phyloP scores from a whole-genome alignment of 139 green algal genomes.

The Micromonas commoda region DNA sequence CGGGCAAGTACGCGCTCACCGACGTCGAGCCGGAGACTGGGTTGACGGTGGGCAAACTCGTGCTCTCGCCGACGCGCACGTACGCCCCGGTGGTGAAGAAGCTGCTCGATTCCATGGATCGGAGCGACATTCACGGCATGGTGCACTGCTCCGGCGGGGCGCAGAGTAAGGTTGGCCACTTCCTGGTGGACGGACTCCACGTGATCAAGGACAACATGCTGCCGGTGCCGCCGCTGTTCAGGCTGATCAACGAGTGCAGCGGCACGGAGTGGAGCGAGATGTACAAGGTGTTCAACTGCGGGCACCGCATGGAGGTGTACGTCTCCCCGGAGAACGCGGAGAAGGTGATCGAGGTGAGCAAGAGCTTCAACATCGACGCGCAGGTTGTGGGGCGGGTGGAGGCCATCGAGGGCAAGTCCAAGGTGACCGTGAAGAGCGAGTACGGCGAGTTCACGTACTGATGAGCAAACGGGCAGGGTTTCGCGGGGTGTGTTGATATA shows the following conservation, averaged over 20 bases:
- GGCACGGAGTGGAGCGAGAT: slow-evolving; percentile 27
- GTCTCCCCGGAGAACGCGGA: neutral
- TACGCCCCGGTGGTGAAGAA: slow-evolving; percentile 22
- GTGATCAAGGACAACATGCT: slow-evolving; percentile 31
- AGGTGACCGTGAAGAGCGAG: slow-evolving; percentile 21
- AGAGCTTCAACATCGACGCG: slow-evolving; percentile 25
- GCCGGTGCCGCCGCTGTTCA: slow-evolving; percentile 20
- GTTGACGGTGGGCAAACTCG: slow-evolving; percentile 22
- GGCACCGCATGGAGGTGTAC: slow-evolving; percentile 25
- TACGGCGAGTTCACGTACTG: slow-evolving; percentile 24
- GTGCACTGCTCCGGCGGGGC: slow-evolving; percentile 27
- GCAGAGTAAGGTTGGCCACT: slow-evolving; percentile 28
- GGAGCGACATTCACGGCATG: slow-evolving; percentile 24
- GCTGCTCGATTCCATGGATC: slow-evolving; percentile 11
- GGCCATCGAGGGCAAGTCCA: slow-evolving; percentile 1
- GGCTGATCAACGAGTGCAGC: slow-evolving; percentile 15
- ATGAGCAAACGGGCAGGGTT: neutral
- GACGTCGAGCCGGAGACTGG: slow-evolving; percentile 23
- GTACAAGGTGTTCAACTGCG: slow-evolving; percentile 33
- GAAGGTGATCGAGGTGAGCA: slow-evolving; percentile 10
- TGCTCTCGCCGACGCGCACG: slow-evolving; percentile 24
- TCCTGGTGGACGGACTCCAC: slow-evolving; percentile 20
- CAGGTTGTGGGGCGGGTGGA: slow-evolving; percentile 23
- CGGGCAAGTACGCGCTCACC: slow-evolving; percentile 22
- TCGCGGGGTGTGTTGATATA: too few relatives aligned